These are phyloP conservation scores for Pseudozyma sp. DNA, from an alignment of 1,284 basidiomycete species.

Conservation along the genomic window DNA sequence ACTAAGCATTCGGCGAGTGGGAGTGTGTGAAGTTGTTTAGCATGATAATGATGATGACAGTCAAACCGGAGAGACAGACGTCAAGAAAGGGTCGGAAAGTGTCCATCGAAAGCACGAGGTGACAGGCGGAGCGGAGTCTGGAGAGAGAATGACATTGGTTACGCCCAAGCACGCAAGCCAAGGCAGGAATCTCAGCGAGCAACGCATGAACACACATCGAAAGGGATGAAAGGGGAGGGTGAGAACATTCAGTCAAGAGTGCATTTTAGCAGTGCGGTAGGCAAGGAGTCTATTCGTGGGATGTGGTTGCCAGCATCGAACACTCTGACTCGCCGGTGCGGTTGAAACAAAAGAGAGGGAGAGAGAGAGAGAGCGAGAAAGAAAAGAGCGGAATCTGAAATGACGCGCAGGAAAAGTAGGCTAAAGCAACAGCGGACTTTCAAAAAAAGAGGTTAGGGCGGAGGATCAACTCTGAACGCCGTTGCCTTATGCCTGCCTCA, in stretches of 20 bases:
- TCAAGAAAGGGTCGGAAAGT: no score
- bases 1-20: constrained; percentile 10
- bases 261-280: not conserved
- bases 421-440: constrained; percentile 1
- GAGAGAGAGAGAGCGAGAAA: not conserved
- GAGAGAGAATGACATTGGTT: no score
- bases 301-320: no score
- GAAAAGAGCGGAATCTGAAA: not conserved
- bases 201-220: not conserved
- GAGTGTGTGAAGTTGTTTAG: not conserved
- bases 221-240: not conserved
- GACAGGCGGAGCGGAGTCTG: no score
- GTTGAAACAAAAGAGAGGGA: not conserved
- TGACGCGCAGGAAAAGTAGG: constrained; percentile 3
- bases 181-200: no score
- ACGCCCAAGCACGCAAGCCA: no score
- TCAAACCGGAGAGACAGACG: no score
- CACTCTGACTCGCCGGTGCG: not conserved
- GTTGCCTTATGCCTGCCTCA: not conserved
- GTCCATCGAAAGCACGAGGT: no score
- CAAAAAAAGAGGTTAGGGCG: not conserved
- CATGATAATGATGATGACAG: not conserved
- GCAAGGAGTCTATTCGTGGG: no score
- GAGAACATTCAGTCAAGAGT: not conserved
- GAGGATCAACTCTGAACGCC: not conserved